A percentile compares a stretch with the other conserved stretches of the same genome.
These are phyloP conservation scores for Wickerhamomyces chaumierensis DNA, from an alignment of 805 yeast species.

Conservation along the genomic window DNA sequence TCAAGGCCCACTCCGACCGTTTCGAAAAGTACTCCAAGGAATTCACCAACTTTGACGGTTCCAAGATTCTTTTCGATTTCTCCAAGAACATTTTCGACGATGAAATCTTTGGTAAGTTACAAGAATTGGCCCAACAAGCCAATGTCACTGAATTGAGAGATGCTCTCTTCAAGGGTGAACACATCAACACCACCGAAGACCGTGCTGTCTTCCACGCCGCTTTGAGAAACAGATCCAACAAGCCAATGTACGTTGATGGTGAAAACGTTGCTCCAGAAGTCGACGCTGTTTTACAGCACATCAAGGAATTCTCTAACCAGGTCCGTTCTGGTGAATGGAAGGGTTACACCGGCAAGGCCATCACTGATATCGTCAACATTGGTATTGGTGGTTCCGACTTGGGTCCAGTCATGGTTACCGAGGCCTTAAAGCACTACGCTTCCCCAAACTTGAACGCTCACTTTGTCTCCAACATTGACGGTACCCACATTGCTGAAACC, in stretches of 20 bases:
- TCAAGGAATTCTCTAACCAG: slow-evolving; percentile 87
- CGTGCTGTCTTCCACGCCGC: slow-evolving; percentile 97
- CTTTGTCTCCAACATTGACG: slow-evolving; percentile 97
- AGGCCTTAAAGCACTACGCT: slow-evolving; percentile 86
- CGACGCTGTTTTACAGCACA: slow-evolving; percentile 82
- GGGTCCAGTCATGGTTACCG: slow-evolving; percentile 99
- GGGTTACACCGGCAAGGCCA: slow-evolving; percentile 91
- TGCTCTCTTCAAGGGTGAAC: slow-evolving; percentile 84
- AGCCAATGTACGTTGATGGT: slow-evolving; percentile 84
- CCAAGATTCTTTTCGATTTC: slow-evolving; percentile 86
- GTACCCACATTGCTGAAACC: slow-evolving; percentile 91
- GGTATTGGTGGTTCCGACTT: slow-evolving; percentile 99
- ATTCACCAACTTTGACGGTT: slow-evolving; percentile 76
- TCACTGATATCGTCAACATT: slow-evolving; percentile 90
- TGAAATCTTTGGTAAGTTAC: slow-evolving; percentile 55
- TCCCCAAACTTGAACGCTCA: slow-evolving; percentile 67
- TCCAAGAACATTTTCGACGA: slow-evolving; percentile 90
- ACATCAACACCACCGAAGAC: slow-evolving; percentile 91
- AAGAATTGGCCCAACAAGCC: slow-evolving; percentile 83
- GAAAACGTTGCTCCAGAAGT: slow-evolving; percentile 85
- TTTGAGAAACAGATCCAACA: slow-evolving; percentile 82
- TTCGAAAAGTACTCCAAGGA: slow-evolving; percentile 67
- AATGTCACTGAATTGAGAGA: slow-evolving; percentile 80
- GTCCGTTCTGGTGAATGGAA: slow-evolving; percentile 93
- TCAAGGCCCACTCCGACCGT: slow-evolving; percentile 62